A percentile compares a stretch with the other conserved stretches of the same genome.
Conservation (phyloP, 2,329 filamentous ascomycete genomes). For the Monosporascus ibericus region DNA sequence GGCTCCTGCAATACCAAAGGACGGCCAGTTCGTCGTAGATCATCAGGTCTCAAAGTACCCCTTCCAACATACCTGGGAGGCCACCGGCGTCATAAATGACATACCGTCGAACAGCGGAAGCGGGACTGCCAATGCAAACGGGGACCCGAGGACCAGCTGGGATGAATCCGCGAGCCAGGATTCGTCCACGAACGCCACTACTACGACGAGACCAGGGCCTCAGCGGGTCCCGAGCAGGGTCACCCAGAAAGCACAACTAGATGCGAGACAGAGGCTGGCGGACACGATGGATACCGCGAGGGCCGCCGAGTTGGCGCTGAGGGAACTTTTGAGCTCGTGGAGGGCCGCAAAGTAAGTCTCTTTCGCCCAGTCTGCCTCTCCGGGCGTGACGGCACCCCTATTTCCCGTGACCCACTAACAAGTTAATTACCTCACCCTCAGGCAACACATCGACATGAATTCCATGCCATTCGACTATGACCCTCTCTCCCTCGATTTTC, state of each 20-base stretch:
- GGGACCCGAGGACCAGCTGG: constrained; percentile 34
- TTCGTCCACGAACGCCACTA: constrained; percentile 6
- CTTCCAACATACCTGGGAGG: constrained; percentile 63
- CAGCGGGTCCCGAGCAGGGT: constrained; percentile 42
- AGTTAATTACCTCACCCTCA: constrained; percentile 21
- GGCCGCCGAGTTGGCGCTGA: constrained; percentile 77
- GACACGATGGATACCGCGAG: constrained; percentile 74
- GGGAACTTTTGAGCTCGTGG: constrained; percentile 75
- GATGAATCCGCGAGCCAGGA: constrained; percentile 28
- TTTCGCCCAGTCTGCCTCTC: neutral
- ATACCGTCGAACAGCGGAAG: constrained; percentile 39
- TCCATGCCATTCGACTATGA: constrained; percentile 72
- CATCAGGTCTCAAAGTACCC: constrained; percentile 48
- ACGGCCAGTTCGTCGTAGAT: constrained; percentile 36
- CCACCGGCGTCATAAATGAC: constrained; percentile 73
- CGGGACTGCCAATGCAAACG: constrained; percentile 25
- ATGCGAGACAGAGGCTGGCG: constrained; percentile 55
- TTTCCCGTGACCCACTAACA: constrained; percentile 7
- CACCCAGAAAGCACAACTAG: constrained; percentile 55
- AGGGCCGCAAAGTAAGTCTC: constrained; percentile 72
- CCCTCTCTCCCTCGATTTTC: constrained; percentile 78
- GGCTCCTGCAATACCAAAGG: constrained; percentile 35
- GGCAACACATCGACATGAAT: constrained; percentile 48
- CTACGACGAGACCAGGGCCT: constrained; percentile 24
- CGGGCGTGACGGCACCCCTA: neutral